These are phyloP conservation scores for Cinnamomum chago DNA, from an alignment of 164 flowering plant species.

Conservation along the genomic window DNA sequence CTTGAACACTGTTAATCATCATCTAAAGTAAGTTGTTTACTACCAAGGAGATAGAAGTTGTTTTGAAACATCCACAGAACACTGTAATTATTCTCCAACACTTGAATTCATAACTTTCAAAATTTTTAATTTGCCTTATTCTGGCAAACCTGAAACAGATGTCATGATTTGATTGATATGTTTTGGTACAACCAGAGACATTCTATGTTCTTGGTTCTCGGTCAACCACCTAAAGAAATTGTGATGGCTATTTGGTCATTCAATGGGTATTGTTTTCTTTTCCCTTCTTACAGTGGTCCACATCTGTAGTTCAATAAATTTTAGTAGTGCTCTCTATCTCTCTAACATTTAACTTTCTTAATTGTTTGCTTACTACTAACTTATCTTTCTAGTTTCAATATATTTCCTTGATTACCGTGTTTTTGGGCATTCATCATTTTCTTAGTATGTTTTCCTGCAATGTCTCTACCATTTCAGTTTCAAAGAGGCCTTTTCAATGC, in stretches of 20 bases:
- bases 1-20: not conserved
- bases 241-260: not conserved
- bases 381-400: not conserved
- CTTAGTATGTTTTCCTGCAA: not conserved
- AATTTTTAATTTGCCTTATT: not conserved
- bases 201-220: no score
- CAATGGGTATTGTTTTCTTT: not conserved
- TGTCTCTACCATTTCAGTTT: constrained; percentile 51
- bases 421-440: not conserved
- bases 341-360: no score
- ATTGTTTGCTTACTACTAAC: not conserved
- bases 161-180: not conserved
- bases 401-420: not conserved
- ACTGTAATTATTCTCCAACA: not conserved
- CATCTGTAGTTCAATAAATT: not conserved
- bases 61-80: not conserved
- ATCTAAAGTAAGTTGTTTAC: not conserved
- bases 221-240: no score
- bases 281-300: not conserved
- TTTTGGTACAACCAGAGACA: not conserved
- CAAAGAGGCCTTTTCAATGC: constrained; percentile 80
- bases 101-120: not conserved
- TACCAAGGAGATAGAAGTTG: not conserved
- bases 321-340: no score
- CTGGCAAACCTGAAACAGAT: not conserved